Conservation (phyloP, 192 early-diverging fungal species). For the Coemansia sp. region DNA sequence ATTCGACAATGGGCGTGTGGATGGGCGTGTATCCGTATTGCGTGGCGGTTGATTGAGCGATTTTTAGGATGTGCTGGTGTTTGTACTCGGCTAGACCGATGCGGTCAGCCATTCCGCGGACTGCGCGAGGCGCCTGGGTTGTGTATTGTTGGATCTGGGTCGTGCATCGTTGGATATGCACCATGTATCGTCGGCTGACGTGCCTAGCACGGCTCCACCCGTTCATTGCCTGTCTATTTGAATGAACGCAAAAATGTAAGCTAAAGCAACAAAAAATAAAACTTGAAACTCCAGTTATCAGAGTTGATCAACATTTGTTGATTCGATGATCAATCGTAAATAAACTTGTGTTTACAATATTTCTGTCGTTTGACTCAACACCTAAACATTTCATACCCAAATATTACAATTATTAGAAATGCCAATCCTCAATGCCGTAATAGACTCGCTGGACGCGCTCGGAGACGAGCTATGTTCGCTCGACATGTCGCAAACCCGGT, state of each 20-base stretch:
- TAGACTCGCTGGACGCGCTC: slow-evolving; percentile 36
- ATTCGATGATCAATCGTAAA: neutral
- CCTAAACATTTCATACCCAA: too few species aligned
- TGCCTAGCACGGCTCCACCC: neutral
- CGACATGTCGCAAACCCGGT: slow-evolving; percentile 41
- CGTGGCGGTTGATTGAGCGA: slow-evolving; percentile 40
- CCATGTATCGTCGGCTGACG: slow-evolving; percentile 7
- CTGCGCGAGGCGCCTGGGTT: slow-evolving; percentile 43
- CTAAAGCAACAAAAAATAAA: neutral
- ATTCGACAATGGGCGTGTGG: slow-evolving; percentile 65
- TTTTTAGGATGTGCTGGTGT: slow-evolving; percentile 50
- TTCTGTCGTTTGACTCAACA: too few species aligned
- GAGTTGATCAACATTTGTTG: neutral
- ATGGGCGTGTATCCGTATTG: slow-evolving; percentile 62
- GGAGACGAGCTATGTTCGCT: slow-evolving; percentile 45
- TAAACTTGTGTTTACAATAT: neutral
- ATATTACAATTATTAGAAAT: slow-evolving; percentile 8
- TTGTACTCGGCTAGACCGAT: slow-evolving; percentile 53
- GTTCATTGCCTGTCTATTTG: neutral
- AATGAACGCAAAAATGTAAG: neutral
- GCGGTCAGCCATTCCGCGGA: slow-evolving; percentile 65
- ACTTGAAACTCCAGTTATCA: too few species aligned
- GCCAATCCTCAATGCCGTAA: slow-evolving; percentile 35
- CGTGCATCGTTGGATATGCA: neutral
- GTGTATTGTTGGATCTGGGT: neutral